Percentiles rank a stretch among this genome's conserved stretches.
These are phyloP conservation scores for Backusella circina DNA, from an alignment of 192 early-diverging fungal genomes.

Conservation along the genomic window DNA sequence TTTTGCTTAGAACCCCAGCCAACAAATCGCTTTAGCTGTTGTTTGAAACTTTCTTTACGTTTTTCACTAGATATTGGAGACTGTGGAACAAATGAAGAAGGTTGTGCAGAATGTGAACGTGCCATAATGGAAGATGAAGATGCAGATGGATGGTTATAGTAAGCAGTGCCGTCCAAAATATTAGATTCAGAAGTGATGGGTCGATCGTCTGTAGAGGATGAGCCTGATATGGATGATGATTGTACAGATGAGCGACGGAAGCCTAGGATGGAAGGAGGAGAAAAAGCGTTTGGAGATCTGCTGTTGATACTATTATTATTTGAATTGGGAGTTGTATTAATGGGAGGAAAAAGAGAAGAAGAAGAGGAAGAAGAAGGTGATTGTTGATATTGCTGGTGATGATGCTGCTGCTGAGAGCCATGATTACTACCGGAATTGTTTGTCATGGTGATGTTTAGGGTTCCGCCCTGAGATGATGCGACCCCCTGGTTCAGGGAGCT, in stretches of 20 bases:
- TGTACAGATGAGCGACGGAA: slow-evolving; percentile 10
- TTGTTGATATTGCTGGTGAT: not conserved
- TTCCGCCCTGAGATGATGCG: slow-evolving; percentile 1
- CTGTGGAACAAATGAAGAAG: not conserved
- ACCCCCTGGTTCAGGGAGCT: slow-evolving; percentile 1
- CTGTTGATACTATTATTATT: not conserved
- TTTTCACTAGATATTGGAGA: not conserved
- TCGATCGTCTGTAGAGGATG: not conserved
- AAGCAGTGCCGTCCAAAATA: not conserved
- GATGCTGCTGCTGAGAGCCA: not conserved
- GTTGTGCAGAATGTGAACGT: slow-evolving; percentile 8
- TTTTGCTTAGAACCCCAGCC: slow-evolving; percentile 14
- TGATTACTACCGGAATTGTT: not conserved
- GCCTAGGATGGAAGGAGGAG: slow-evolving; percentile 10
- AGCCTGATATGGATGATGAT: slow-evolving; percentile 7
- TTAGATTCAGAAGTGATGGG: not conserved
- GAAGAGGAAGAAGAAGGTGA: slow-evolving; percentile 15
- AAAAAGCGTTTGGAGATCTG: not conserved
- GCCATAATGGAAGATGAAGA: slow-evolving; percentile 9
- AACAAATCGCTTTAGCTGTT: slow-evolving; percentile 14
- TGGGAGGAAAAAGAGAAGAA: not conserved
- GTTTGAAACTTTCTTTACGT: slow-evolving; percentile 8
- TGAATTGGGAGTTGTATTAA: not conserved
- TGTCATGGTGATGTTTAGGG: not conserved
- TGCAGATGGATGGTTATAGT: not conserved